Base-by-base conservation (phyloP, 805 yeast genomes). In the Nakazawaea ambrosiae region DNA sequence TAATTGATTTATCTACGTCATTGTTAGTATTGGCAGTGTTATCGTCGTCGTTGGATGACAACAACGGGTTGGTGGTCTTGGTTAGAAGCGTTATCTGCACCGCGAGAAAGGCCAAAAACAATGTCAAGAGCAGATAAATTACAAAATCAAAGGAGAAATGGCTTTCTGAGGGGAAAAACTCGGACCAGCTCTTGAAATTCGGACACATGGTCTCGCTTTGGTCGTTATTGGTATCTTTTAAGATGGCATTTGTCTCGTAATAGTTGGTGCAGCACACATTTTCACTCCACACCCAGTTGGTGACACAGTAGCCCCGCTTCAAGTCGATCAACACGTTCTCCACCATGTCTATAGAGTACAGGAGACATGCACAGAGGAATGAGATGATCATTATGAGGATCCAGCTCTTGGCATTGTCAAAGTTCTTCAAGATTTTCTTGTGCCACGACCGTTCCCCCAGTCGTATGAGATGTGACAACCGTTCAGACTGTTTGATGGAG, bases 291-390 rank as follows among this genome's bases (percentile, higher is more conserved):
- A 70, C 51, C 71, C 73, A 66, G 36, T 66, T 62, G 7, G 62
- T 45, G 12, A 53, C 45, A 52, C 80, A 75, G 47, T 68, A 70
- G 11, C 80, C 81, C 36, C 64, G 60, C 45, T 72, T 68, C 48
- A 72, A 53, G 43, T 75, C 78, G 25, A 70, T 70, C 30, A 75
- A 48, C 6, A 65, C 46, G 20, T 63, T 57, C 49, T 75, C 80
- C 18, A 65, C 51, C 33, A 58, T 58, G 47, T 71, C 78, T 26
- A 75, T 71, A 9, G 49, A 44, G 48, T 55, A 75, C 1, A 78
- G 79, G 26, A 75, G 52, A n/a, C 68, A 34, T 1, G 81, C 64
- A 43, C 73, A 70, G 1, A 50, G 44, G 20, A 69, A 58, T 2
- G 72, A 71, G 20, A 73, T 62, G 6, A 69, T 39, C 2, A 66